Conservation (phyloP, 2,329 filamentous ascomycete species). For the Lecanicillium sp. region DNA sequence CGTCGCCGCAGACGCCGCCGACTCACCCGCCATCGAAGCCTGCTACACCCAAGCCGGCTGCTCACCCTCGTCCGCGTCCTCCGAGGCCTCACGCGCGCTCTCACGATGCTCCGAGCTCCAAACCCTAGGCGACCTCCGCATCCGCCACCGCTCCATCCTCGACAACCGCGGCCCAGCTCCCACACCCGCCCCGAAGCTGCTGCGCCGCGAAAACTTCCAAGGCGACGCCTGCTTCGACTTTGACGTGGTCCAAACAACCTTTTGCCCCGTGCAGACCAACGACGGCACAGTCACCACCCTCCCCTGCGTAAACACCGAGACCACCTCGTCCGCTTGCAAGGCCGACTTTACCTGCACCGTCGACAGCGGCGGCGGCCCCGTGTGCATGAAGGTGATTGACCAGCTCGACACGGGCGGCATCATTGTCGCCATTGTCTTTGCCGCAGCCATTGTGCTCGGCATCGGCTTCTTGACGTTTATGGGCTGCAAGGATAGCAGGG, state of each 20-base stretch:
- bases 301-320: slow-evolving; percentile 29
- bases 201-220: slow-evolving; percentile 8
- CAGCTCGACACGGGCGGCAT: slow-evolving; percentile 34
- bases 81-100: slow-evolving; percentile 20
- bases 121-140: slow-evolving; percentile 13
- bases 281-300: slow-evolving; percentile 24
- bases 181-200: slow-evolving; percentile 11
- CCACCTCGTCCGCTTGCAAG: slow-evolving; percentile 30
- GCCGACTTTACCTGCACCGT: slow-evolving; percentile 35
- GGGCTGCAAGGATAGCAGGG: slow-evolving; percentile 41
- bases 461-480: slow-evolving; percentile 36
- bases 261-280: slow-evolving; percentile 31
- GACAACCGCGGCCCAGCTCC: slow-evolving; percentile 9
- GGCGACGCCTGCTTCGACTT: slow-evolving; percentile 27
- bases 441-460: slow-evolving; percentile 26
- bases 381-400: slow-evolving; percentile 32
- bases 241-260: slow-evolving; percentile 22
- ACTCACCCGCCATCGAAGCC: slow-evolving; percentile 24
- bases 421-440: slow-evolving; percentile 40
- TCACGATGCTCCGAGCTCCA: slow-evolving; percentile 22
- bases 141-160: slow-evolving; percentile 5
- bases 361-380: slow-evolving; percentile 24
- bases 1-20: slow-evolving; percentile 19
- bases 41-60: slow-evolving; percentile 30
- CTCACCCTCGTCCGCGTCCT: slow-evolving; percentile 19